Percentiles rank a stretch among this genome's conserved stretches.
phyloP scores from a whole-genome alignment of 2,329 filamentous ascomycete genomes.

The Fusarium siculi region DNA sequence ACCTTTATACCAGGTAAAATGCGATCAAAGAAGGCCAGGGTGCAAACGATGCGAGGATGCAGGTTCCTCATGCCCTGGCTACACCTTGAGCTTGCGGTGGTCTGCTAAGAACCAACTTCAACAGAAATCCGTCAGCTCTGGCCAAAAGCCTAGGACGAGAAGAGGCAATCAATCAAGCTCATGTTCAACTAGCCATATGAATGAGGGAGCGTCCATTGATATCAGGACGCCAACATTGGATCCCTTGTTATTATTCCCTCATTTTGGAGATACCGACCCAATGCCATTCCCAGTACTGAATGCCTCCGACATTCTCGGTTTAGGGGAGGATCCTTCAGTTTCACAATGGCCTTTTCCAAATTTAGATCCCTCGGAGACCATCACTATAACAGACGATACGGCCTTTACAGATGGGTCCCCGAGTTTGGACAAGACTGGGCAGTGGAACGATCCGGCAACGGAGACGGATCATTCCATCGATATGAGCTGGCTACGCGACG shows the following conservation, averaged over 20 bases:
- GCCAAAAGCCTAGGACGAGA: background rate
- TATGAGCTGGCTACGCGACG: background rate
- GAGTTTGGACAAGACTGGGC: fast-evolving
- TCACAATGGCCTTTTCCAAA: background rate
- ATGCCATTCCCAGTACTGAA: background rate
- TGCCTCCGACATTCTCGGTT: background rate
- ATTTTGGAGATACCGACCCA: background rate
- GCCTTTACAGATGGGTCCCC: background rate
- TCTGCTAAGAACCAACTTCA: background rate
- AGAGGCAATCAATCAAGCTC: background rate
- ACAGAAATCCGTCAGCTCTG: background rate
- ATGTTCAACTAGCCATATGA: background rate
- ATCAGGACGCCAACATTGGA: background rate
- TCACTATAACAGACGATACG: background rate
- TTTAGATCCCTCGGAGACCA: fast-evolving
- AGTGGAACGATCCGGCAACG: fast-evolving
- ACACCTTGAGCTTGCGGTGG: background rate
- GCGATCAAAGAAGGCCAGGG: background rate
- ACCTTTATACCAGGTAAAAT: background rate
- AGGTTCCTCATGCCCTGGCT: background rate
- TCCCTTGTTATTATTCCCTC: background rate
- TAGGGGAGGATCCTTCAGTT: background rate
- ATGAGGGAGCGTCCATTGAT: background rate
- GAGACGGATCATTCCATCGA: background rate
- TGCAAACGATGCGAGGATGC: background rate